phyloP scores from a whole-genome alignment of 2,329 filamentous ascomycete genomes.

The Aaosphaeria pasadenensis region DNA sequence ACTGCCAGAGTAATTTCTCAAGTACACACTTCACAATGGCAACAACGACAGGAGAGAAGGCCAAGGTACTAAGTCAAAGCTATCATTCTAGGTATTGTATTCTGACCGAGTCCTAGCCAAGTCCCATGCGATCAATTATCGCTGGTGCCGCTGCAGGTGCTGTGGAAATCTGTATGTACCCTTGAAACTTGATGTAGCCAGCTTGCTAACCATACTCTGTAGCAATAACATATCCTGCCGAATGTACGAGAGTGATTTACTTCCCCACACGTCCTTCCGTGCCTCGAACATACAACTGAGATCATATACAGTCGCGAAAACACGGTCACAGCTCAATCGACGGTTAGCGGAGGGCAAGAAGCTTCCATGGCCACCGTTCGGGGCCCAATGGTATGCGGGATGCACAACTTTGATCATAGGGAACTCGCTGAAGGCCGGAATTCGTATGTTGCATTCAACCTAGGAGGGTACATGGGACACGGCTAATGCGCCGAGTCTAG shows the following conservation, averaged over 20 bases:
- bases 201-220: conserved; percentile 15
- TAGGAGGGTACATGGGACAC: background rate
- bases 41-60: conserved; percentile 30
- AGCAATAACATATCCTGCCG: conserved; percentile 91
- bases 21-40: conserved; percentile 15
- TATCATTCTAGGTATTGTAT: background rate
- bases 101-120: conserved; percentile 53
- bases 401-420: conserved; percentile 97
- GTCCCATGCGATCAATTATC: conserved; percentile 81
- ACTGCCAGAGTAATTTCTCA: too few species aligned
- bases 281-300: background rate
- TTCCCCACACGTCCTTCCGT: conserved; percentile 8
- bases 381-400: conserved; percentile 92
- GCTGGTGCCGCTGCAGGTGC: conserved; percentile 93
- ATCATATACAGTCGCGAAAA: conserved; percentile 75
- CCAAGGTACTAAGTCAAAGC: conserved; percentile 19
- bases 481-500: conserved; percentile 38
- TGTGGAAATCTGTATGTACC: conserved; percentile 75
- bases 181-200: background rate
- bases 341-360: conserved; percentile 78
- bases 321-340: conserved; percentile 87
- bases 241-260: conserved; percentile 59
- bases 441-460: conserved; percentile 59
- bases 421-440: conserved; percentile 93
- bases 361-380: conserved; percentile 92